Percentiles rank a stretch among this genome's conserved stretches.
phyloP scores from a whole-genome alignment of 768 basidiomycete species.

The Filobasidium wieringae region DNA sequence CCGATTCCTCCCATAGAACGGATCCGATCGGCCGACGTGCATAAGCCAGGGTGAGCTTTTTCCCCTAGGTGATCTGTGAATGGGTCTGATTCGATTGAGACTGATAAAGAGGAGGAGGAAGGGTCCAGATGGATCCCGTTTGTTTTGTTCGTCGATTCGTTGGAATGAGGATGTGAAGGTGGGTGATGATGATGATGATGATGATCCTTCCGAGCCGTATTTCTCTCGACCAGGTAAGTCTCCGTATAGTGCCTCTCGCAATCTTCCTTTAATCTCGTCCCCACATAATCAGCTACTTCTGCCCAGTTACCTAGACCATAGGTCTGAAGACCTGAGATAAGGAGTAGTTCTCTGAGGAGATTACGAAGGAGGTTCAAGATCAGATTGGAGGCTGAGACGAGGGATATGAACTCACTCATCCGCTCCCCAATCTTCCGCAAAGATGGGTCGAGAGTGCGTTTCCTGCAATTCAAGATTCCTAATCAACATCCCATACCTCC shows the following conservation, averaged over 20 bases:
- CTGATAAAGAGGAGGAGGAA: too few relatives aligned
- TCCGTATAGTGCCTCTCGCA: constrained; percentile 76
- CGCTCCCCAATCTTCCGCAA: constrained; percentile 89
- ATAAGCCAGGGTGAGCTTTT: not conserved
- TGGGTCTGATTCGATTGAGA: too few relatives aligned
- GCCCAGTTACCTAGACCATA: constrained; percentile 95
- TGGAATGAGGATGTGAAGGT: not conserved
- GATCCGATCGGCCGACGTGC: not conserved
- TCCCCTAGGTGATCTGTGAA: not conserved
- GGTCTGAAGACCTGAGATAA: constrained; percentile 73
- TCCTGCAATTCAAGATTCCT: constrained; percentile 48
- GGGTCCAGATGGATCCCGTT: too few relatives aligned
- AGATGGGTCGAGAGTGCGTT: constrained; percentile 91
- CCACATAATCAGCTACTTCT: constrained; percentile 82
- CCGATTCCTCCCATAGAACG: not conserved
- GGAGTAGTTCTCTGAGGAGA: constrained; percentile 60
- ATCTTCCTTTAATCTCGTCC: constrained; percentile 85
- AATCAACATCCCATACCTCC: too few relatives aligned
- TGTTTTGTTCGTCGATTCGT: not conserved
- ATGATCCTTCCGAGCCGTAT: not conserved
- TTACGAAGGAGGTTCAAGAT: not conserved
- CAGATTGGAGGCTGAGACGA: not conserved
- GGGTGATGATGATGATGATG: not conserved
- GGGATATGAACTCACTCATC: constrained; percentile 60
- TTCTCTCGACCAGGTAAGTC: constrained; percentile 17